Percentiles rank a stretch among this genome's conserved stretches.
phyloP scores from a whole-genome alignment of 179 eudicot genomes.

The Heliamphora pulchella region DNA sequence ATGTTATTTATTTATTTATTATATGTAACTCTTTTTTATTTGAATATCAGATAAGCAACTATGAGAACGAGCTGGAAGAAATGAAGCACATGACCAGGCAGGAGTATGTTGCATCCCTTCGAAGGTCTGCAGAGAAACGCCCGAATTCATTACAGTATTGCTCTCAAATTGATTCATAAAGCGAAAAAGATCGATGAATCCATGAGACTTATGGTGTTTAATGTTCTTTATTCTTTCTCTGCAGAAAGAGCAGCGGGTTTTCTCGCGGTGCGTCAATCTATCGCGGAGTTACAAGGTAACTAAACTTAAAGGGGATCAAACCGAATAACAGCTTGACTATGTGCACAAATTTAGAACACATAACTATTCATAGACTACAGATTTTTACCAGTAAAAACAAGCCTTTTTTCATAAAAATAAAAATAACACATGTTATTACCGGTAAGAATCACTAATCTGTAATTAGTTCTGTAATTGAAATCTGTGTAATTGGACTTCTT shows the following conservation, averaged over 20 bases:
- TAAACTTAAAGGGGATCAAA: too few relatives aligned
- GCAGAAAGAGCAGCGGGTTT: slow-evolving; percentile 93
- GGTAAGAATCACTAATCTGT: too few relatives aligned
- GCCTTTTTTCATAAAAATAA: too few relatives aligned
- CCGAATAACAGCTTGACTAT: too few relatives aligned
- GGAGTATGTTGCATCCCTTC: slow-evolving; percentile 79
- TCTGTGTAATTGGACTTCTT: too few relatives aligned
- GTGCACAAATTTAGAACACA: too few relatives aligned
- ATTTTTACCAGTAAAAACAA: too few relatives aligned
- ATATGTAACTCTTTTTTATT: neutral
- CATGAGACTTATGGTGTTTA: neutral
- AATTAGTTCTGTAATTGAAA: too few relatives aligned
- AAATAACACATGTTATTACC: too few relatives aligned
- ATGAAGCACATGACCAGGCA: slow-evolving; percentile 97
- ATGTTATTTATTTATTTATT: neutral
- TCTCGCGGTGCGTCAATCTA: slow-evolving; percentile 94
- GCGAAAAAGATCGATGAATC: neutral
- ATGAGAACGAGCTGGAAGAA: slow-evolving; percentile 85
- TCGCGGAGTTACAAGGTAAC: slow-evolving; percentile 93
- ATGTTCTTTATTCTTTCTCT: neutral
- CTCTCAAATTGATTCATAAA: neutral
- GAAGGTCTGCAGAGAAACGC: slow-evolving; percentile 39
- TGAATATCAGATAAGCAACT: slow-evolving; percentile 51
- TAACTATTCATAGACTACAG: too few relatives aligned
- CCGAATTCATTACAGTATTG: neutral